phyloP scores from a whole-genome alignment of 2,329 filamentous ascomycete species.

The Colletotrichum euphorbiae region DNA sequence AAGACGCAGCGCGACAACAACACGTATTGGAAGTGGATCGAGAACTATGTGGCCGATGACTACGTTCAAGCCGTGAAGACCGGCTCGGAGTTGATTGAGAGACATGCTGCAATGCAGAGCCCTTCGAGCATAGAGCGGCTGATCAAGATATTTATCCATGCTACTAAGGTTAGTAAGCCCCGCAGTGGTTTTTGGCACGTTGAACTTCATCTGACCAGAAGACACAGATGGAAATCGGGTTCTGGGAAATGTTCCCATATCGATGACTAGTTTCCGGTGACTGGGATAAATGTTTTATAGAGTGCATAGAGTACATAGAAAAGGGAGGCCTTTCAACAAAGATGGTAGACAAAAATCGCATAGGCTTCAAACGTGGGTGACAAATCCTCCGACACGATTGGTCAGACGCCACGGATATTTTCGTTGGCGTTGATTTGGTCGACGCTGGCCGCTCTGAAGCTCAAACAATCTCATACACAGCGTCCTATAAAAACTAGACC shows the following conservation, averaged over 20 bases:
- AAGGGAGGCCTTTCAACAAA: not conserved
- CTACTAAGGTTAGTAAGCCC: conserved; percentile 78
- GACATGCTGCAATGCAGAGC: conserved; percentile 78
- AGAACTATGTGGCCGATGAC: conserved; percentile 86
- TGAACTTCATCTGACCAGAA: conserved; percentile 9
- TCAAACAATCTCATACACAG: conserved; percentile 11
- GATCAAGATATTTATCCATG: conserved; percentile 85
- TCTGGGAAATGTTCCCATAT: conserved; percentile 66
- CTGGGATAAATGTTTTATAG: not conserved
- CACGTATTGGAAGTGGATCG: conserved; percentile 89
- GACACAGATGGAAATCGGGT: conserved; percentile 63
- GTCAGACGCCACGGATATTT: not conserved
- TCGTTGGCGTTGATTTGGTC: not conserved
- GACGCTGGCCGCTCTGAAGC: conserved; percentile 8
- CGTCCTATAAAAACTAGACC: not conserved
- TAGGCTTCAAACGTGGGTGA: not conserved
- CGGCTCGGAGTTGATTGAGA: conserved; percentile 80
- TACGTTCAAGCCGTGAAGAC: conserved; percentile 78
- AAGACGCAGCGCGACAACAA: conserved; percentile 74
- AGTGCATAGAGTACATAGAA: not conserved
- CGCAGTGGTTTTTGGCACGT: not conserved
- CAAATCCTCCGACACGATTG: not conserved
- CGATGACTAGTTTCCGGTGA: conserved; percentile 35
- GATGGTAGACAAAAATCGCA: not conserved
- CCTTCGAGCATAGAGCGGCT: conserved; percentile 83